Evolutionary conservation across 345 rosid genomes (phyloP).

Genomic region (Noccaea caerulescens): DNA sequence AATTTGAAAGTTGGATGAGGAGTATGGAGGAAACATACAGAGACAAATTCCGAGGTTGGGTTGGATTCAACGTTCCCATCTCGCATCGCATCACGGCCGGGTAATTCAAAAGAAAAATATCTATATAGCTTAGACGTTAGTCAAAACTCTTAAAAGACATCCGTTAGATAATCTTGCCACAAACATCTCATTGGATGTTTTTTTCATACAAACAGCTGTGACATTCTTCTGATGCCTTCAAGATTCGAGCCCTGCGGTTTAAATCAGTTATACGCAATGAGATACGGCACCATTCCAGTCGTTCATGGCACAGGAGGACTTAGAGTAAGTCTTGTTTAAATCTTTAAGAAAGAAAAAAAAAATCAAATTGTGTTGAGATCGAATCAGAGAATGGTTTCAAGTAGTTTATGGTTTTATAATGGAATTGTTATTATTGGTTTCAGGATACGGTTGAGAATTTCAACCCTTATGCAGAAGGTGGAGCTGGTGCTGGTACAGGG

Average conservation of each 20-base stretch:
- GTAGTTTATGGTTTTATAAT: background rate
- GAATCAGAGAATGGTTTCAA: slow-evolving; percentile 1
- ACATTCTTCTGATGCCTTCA: slow-evolving; percentile 96
- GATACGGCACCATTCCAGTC: slow-evolving; percentile 92
- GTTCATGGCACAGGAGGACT: slow-evolving; percentile 97
- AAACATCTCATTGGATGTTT: background rate
- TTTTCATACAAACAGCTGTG: slow-evolving; percentile 62
- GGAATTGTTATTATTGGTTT: background rate
- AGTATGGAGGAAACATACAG: slow-evolving; percentile 62
- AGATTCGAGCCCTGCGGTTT: slow-evolving; percentile 97
- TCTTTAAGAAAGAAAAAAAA: background rate
- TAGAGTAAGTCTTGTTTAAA: slow-evolving; percentile 57
- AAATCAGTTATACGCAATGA: slow-evolving; percentile 96
- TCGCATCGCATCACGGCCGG: slow-evolving; percentile 97
- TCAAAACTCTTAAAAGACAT: background rate
- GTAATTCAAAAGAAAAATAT: slow-evolving; percentile 45
- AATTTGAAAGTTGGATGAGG: slow-evolving; percentile 90
- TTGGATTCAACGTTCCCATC: slow-evolving; percentile 88
- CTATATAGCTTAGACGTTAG: background rate
- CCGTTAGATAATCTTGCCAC: background rate
- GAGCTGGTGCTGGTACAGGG: slow-evolving; percentile 85
- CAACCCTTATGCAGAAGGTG: slow-evolving; percentile 71
- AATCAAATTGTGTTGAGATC: background rate
- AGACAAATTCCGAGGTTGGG: slow-evolving; percentile 95
- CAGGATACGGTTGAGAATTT: slow-evolving; percentile 93